Evolutionary conservation across 2,329 filamentous ascomycete species (phyloP), one percentile per base, ranked within the genome.

Genomic region (Pyrenophora seminiperda): DNA sequence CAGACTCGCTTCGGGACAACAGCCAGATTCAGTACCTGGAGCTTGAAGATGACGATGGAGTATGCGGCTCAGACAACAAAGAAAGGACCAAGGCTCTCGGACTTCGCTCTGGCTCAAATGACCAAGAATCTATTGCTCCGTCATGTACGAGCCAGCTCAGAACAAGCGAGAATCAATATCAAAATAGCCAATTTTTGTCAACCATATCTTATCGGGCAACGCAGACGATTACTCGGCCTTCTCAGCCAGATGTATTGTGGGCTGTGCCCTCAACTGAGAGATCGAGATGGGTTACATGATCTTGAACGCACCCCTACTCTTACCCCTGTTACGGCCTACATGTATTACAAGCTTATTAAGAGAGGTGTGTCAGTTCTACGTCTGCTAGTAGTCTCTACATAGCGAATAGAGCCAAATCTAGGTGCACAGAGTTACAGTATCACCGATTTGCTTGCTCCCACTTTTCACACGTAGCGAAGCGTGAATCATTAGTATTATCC

Each of bases 41-140:
- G 3, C 18, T 46, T 27, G 7, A 15, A 46, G 43, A 46, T 2
- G 14, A 46, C 11, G 19, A 27, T 9, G 19, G 43, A 13, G 19
- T 46, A 15, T 46, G 14, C 4, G 11, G 43, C 18, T 46, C 14
- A 29, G 29, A 46, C 14, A 46, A 46, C 3, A 46, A 40, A 13
- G 36, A 46, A 40, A 46, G 34, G 15, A 18, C 15, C 4, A 11
- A 27, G 0, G 36, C 43, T 34, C 34, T 46, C 1, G 10, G 17
- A 34, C 34, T 46, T 40, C 14, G 1, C 3, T 46, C 14, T 46
- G 11, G 29, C 20, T 40, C 4, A 19, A n/a, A 5, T 11, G 29
- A 13, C 37, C 4, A 40, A 40, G 20, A 40, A 40, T n/a, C 10
- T 2, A 6, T 13, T 46, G 7, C 34, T 24, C 7, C 1, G 11